These are phyloP conservation scores for Lasiosphaeria hispida DNA, from an alignment of 495 filamentous ascomycete species.

Conservation along the genomic window DNA sequence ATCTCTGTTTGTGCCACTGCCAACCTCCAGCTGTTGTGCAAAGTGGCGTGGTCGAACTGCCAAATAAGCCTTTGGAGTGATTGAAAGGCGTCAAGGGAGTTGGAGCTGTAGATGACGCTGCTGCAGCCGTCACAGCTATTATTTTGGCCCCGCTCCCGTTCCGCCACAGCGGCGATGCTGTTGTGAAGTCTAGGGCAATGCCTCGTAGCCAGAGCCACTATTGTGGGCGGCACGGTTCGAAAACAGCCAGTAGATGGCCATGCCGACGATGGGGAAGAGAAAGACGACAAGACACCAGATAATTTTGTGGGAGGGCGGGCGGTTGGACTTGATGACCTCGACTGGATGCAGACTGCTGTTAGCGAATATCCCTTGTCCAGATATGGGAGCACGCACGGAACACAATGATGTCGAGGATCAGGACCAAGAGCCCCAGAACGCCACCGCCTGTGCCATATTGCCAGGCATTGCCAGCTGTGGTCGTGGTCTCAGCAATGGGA, in stretches of 20 bases:
- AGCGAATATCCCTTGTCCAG: neutral
- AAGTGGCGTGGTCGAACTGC: no score
- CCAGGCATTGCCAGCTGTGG: slow-evolving; percentile 28
- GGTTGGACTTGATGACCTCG: slow-evolving; percentile 53
- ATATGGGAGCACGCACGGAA: slow-evolving; percentile 36
- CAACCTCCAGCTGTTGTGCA: no score
- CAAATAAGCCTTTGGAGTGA: no score
- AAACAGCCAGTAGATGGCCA: slow-evolving; percentile 52
- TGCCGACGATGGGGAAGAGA: slow-evolving; percentile 49
- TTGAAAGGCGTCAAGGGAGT: no score
- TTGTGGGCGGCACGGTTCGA: slow-evolving; percentile 49
- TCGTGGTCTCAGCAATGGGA: slow-evolving; percentile 25
- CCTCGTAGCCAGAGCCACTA: slow-evolving; percentile 41
- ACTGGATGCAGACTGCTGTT: slow-evolving; percentile 28
- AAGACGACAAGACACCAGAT: slow-evolving; percentile 52
- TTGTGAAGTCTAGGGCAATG: slow-evolving; percentile 29
- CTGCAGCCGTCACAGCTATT: no score
- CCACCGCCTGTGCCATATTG: slow-evolving; percentile 49
- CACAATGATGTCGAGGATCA: slow-evolving; percentile 51
- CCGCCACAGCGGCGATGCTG: no score
- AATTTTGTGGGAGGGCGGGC: slow-evolving; percentile 44
- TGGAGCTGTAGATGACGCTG: no score
- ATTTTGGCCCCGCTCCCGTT: no score
- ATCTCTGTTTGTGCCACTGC: no score
- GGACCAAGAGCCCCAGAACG: slow-evolving; percentile 46